A percentile compares a stretch with the other conserved stretches of the same genome.
These are phyloP conservation scores for Microstegium vimineum DNA, from an alignment of 176 grass and related monocot genomes.

Conservation along the genomic window DNA sequence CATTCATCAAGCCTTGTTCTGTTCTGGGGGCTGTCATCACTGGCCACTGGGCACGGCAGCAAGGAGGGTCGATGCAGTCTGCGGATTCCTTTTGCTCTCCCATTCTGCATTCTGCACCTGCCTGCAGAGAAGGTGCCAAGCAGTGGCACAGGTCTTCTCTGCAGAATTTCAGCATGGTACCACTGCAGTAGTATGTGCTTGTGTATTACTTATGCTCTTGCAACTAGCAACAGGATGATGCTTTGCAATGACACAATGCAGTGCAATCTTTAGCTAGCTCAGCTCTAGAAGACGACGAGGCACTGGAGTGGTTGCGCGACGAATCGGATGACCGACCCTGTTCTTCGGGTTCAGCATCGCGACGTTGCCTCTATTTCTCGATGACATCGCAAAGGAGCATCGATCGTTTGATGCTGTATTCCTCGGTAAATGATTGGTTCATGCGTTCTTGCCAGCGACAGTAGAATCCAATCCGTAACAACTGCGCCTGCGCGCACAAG, in stretches of 20 bases:
- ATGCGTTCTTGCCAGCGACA: no score
- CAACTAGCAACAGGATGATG: neutral
- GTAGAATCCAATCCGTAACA: neutral
- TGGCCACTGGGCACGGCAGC: neutral
- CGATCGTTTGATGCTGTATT: neutral
- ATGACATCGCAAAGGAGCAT: neutral
- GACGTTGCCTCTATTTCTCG: neutral
- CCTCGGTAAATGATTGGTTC: neutral
- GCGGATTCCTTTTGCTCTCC: neutral
- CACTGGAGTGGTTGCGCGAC: slow-evolving; percentile 8
- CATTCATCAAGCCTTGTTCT: slow-evolving; percentile 9
- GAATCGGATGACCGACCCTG: neutral
- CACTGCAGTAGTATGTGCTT: no score
- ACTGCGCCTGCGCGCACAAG: neutral
- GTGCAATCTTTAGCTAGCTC: neutral
- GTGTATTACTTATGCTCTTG: neutral
- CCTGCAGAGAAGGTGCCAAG: neutral
- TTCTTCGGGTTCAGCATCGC: neutral
- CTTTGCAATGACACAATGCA: neutral
- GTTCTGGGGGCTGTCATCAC: neutral
- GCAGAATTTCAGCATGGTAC: neutral
- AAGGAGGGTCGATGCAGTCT: neutral
- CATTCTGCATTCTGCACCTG: no score
- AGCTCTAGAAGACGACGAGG: neutral
- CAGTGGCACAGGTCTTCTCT: neutral